These are phyloP conservation scores for Jimgerdemannia flammicorona DNA, from an alignment of 192 early-diverging fungal genomes.

Conservation along the genomic window DNA sequence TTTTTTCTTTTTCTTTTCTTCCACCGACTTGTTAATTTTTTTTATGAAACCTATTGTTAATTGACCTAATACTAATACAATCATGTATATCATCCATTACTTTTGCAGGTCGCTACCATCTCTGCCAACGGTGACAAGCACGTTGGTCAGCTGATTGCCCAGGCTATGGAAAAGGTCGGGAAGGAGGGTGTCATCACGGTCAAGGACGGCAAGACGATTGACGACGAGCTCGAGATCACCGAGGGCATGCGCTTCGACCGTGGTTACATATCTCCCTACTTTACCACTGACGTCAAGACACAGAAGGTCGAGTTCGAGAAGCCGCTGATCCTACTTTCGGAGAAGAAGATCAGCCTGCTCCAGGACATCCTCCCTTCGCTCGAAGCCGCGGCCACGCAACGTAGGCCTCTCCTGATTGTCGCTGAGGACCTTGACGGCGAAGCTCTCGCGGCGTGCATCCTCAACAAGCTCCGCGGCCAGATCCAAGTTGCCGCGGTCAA, in stretches of 20 bases:
- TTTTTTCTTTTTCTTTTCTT: too few species aligned
- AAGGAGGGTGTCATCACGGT: conserved; percentile 99
- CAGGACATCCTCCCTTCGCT: conserved; percentile 96
- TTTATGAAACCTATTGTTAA: neutral
- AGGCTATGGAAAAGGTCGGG: conserved; percentile 99
- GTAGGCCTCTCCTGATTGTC: conserved; percentile 95
- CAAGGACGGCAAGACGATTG: conserved; percentile 99
- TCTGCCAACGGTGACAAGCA: conserved; percentile 99
- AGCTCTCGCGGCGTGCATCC: conserved; percentile 97
- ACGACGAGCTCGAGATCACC: conserved; percentile 99
- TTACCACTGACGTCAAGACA: conserved; percentile 97
- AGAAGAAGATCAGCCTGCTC: conserved; percentile 95
- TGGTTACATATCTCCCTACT: conserved; percentile 99
- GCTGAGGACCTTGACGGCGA: conserved; percentile 99
- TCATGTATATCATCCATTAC: neutral
- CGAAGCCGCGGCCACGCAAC: conserved; percentile 90
- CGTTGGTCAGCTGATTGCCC: conserved; percentile 94
- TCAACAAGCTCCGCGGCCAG: conserved; percentile 99
- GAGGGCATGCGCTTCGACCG: conserved; percentile 99
- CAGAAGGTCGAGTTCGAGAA: conserved; percentile 99
- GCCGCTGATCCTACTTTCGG: conserved; percentile 95
- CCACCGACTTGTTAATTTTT: too few species aligned
- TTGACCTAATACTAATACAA: neutral
- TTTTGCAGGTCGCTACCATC: conserved; percentile 78
- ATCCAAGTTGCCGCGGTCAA: conserved; percentile 96